phyloP scores from a whole-genome alignment of 768 basidiomycete genomes.

The Tricholoma flavovirens region DNA sequence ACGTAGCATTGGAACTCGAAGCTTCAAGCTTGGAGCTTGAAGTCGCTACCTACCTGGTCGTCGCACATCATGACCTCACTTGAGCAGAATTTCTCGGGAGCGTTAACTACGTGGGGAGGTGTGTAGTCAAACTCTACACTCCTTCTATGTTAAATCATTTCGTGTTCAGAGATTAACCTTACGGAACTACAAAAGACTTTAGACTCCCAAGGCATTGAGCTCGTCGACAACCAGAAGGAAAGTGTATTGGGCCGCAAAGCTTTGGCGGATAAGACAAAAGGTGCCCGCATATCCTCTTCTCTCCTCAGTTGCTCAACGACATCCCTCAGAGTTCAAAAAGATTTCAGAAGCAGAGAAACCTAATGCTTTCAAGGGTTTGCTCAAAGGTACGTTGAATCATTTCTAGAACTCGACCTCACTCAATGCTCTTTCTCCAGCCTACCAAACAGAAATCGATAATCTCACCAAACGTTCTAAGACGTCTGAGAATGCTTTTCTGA shows the following conservation, averaged over 20 bases:
- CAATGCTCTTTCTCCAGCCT: constrained; percentile 45
- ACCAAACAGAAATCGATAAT: constrained; percentile 94
- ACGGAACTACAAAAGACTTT: constrained; percentile 89
- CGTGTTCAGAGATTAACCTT: constrained; percentile 69
- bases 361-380: constrained; percentile 79
- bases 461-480: constrained; percentile 89
- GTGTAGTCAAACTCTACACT: constrained; percentile 11
- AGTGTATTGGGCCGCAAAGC: constrained; percentile 90
- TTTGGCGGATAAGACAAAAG: constrained; percentile 93
- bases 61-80: constrained; percentile 21
- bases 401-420: neutral
- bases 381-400: constrained; percentile 56
- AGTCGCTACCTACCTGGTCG: too few relatives aligned
- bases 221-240: constrained; percentile 99
- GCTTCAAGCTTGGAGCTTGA: too few relatives aligned
- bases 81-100: constrained; percentile 89
- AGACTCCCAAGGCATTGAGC: constrained; percentile 87
- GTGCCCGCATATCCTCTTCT: constrained; percentile 32
- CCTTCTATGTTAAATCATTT: neutral
- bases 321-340: constrained; percentile 84
- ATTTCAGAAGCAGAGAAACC: constrained; percentile 87
- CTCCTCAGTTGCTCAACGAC: neutral
- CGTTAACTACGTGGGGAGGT: constrained; percentile 92
- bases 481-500: constrained; percentile 95
- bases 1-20: too few relatives aligned